These are phyloP conservation scores for Actinidia arguta DNA, from an alignment of 179 eudicot genomes.

Conservation along the genomic window DNA sequence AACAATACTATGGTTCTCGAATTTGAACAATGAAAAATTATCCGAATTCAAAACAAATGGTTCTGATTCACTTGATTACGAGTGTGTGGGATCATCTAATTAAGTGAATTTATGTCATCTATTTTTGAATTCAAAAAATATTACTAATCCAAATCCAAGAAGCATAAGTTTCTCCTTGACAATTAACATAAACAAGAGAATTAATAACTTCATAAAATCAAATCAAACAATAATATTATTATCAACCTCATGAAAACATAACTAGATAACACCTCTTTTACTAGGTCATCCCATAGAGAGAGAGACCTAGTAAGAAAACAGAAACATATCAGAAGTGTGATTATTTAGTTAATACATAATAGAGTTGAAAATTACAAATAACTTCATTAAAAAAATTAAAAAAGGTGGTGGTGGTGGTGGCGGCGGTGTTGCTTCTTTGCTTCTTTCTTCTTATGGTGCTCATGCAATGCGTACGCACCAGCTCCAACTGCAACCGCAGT, in stretches of 20 bases:
- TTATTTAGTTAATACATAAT: background rate
- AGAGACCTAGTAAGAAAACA: background rate
- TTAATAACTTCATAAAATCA: too few species aligned
- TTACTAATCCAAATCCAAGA: background rate
- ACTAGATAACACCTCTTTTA: background rate
- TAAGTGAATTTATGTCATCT: background rate
- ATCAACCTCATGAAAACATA: too few species aligned
- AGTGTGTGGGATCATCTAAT: background rate
- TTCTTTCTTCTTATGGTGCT: conserved; percentile 51
- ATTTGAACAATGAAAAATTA: too few species aligned
- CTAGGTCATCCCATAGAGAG: background rate
- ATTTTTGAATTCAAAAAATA: background rate
- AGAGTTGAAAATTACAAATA: background rate
- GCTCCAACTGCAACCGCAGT: conserved; percentile 39
- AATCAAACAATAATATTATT: too few species aligned
- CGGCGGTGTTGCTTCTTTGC: conserved; percentile 33
- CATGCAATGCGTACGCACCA: conserved; percentile 44
- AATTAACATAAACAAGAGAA: background rate
- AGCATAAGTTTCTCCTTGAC: background rate
- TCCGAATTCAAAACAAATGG: too few species aligned
- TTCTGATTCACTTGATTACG: too few species aligned
- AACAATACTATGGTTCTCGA: too few species aligned
- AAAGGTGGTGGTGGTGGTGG: conserved; percentile 30
- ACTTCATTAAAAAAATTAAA: background rate
- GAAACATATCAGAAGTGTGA: background rate